A percentile compares a stretch with the other conserved stretches of the same genome.
Conservation (phyloP, 306 rosid species). For the Quercus berberidifolia region DNA sequence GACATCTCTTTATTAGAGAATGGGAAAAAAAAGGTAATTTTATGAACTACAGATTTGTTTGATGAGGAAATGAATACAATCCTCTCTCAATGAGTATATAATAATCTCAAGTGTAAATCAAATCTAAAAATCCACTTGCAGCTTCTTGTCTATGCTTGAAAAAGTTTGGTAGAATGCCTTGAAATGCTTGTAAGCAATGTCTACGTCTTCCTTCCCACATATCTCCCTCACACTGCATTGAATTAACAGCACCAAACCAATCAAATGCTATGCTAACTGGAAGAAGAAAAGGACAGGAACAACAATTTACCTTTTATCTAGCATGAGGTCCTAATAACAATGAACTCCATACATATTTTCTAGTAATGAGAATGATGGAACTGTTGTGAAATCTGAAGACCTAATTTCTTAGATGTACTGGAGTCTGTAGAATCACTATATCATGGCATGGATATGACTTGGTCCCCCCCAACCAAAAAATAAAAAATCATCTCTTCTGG, state of each 20-base stretch:
- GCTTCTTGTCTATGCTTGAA: slow-evolving; percentile 71
- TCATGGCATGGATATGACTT: background rate
- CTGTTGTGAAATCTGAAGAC: background rate
- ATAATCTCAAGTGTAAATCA: background rate
- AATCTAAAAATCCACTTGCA: slow-evolving; percentile 58
- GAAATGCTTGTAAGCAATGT: slow-evolving; percentile 87
- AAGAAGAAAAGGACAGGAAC: slow-evolving; percentile 17
- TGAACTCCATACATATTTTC: background rate
- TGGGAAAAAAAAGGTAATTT: background rate
- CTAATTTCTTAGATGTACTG: background rate
- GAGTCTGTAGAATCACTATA: background rate
- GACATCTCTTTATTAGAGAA: background rate
- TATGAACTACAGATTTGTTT: background rate
- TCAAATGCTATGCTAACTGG: background rate
- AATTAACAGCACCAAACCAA: background rate
- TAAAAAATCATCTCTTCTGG: background rate
- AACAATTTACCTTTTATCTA: background rate
- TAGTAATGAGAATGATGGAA: background rate
- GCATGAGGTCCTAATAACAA: background rate
- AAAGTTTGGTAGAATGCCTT: slow-evolving; percentile 80
- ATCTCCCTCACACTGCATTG: slow-evolving; percentile 81
- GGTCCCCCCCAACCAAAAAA: background rate
- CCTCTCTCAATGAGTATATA: background rate
- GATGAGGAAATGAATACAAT: background rate
- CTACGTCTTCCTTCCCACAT: slow-evolving; percentile 89